Evolutionary conservation across 164 flowering plant genomes (phyloP), one percentile per base, ranked within the genome.

Genomic region (grape (Vitis vinifera)): DNA sequence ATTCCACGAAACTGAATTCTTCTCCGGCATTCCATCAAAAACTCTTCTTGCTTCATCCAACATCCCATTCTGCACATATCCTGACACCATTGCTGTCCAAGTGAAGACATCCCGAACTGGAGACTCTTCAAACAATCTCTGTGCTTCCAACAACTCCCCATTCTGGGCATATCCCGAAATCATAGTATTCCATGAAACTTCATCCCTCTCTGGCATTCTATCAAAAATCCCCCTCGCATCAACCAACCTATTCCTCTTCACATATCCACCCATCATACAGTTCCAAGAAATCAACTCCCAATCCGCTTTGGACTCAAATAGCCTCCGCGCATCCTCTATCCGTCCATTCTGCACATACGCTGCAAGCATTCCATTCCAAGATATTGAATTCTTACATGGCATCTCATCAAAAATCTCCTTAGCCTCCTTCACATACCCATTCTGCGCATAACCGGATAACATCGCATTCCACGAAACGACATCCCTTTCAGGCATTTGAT

Each of bases 41-140:
- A 88, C 55, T 61, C 69, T 74, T 57, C 87, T 83, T 0, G 94
- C 97, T 66, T 91, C 95, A 23, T 73, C 78, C 75, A 91, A 62
- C 93, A 81, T 77, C 51, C 89, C 89, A 79, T 86, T 91, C 69
- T 89, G 97, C 61, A 88, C 87, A 76, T 83, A 89, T 8, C 94
- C 98, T n/a, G 98, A 94, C 49, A 92, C 87, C 90, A 94, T 88
- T 0, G 97, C 86, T 14, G 98, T 94, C 98, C 97, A 92, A 0
- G 97, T 83, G 72, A 89, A 90, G 37, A 92, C 97, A 76, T 94
- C 96, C 59, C 70, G 74, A 27, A 58, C 61, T 1, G 96, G 93
- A 53, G 87, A 81, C 70, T 82, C 85, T 62, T 85, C 86, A 75
- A 94, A 94, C 67, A 92, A 76, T 61, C 83, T 85, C 73, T 77